Base-by-base conservation (phyloP, 345 rosid genomes). In the Kernera saxatilis region DNA sequence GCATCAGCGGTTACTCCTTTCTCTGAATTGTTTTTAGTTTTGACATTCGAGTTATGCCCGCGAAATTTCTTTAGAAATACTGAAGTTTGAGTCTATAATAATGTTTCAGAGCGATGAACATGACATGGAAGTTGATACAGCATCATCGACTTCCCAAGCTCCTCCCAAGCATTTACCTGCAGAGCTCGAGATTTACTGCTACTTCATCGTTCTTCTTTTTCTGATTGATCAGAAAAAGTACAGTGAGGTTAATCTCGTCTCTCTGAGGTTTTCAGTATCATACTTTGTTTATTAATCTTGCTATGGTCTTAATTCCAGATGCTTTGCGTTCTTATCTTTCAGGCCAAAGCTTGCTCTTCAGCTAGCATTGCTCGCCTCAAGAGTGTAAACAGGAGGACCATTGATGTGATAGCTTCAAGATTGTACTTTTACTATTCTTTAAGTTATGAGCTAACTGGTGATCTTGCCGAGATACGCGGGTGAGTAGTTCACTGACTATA, bases 121-220 rank as follows among this genome's bases (percentile, higher is more conserved):
- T 64, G 96, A 88, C 45, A 88, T 90, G 98, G 96, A 90, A 86
- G 96, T 90, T 66, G 98, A 90, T 74, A 83, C 87, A 2, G 93
- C 90, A 0, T 80, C 89, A 19, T 83, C 90, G 0, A 80, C 59
- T 69, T 54, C 75, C 3, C 86, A 82, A 77, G 78, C 84, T 78
- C 71, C 85, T 46, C 70, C 23, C 8, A 90, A 90, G 58, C 88
- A 87, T 56, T 43, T 82, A 37, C 72, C 87, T 52, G 95, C 85
- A 0, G 97, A 92, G 77, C 82, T 92, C 8, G 97, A 93, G 77
- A 79, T 90, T 15, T 88, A 82, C 74, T 84, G 88, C 78, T 83
- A 84, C 78, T 69, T 93, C 82, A 74, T 90, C 71, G 87, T 88
- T 39, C 81, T 90, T 23, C 83, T 93, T 29, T 90, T 85, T 78